Conservation (phyloP, 768 basidiomycete species). For the Suillus clintonianus region DNA sequence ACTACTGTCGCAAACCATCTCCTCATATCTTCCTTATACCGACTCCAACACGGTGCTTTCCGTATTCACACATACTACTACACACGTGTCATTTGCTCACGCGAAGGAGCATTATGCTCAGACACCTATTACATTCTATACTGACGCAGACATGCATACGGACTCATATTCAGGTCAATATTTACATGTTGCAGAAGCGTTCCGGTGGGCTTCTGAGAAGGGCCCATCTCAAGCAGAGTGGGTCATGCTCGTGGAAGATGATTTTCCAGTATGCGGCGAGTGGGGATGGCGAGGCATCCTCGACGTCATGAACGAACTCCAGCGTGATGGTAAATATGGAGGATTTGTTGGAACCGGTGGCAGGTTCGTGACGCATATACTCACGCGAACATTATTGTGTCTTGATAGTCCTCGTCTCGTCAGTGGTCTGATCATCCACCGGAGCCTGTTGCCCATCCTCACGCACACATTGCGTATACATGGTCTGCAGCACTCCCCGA, state of each 20-base stretch:
- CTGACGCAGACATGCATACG: conserved; percentile 32
- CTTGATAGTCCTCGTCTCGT: background rate
- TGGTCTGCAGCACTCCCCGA: conserved; percentile 25
- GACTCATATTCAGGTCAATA: conserved; percentile 34
- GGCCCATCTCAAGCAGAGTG: conserved; percentile 33
- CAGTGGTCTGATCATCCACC: conserved; percentile 46
- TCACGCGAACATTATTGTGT: background rate
- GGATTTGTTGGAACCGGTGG: conserved; percentile 46
- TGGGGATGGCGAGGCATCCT: conserved; percentile 36
- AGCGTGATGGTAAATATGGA: conserved; percentile 30
- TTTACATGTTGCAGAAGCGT: conserved; percentile 43
- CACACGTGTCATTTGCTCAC: conserved; percentile 34
- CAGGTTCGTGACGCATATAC: conserved; percentile 26
- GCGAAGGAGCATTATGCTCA: conserved; percentile 28
- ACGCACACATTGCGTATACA: conserved; percentile 32
- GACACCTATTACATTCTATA: conserved; percentile 20
- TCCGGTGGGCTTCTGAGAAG: conserved; percentile 34
- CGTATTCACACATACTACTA: conserved; percentile 39
- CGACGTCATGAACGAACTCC: conserved; percentile 34
- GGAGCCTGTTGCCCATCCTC: conserved; percentile 35
- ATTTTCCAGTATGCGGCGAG: conserved; percentile 43
- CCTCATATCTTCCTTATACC: conserved; percentile 38
- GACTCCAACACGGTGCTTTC: conserved; percentile 31
- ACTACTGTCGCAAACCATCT: conserved; percentile 38
- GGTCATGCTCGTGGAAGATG: conserved; percentile 47